Base-by-base conservation (phyloP, 2,329 filamentous ascomycete genomes). In the Lachnum nothofagi region DNA sequence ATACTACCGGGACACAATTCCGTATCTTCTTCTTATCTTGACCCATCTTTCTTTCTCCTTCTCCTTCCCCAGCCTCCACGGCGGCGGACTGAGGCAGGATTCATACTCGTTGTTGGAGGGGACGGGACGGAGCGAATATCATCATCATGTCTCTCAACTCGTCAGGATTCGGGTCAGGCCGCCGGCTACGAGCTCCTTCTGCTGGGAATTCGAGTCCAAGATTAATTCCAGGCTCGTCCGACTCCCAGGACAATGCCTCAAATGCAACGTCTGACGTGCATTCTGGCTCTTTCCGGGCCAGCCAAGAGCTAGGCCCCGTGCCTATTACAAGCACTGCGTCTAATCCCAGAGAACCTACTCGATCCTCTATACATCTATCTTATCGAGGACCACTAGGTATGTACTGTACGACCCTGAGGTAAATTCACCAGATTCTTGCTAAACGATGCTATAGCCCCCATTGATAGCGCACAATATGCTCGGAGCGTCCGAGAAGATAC, bases 401-500 rank as follows among this genome's bases (percentile, higher is more conserved):
- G 70, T 29, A 47, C 10, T 3, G n/a, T n/a, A 20, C n/a, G n/a
- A 20, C 47, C 17, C 23, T 22, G 10, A 46, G 19, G 23, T 20
- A 27, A 34, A 17, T 6, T 25, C 34, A 20, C 7, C 10, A 23
- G 33, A 16, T 23, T 44, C 20, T 27, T 39, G 45, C 46, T 58
- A 46, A 59, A 40, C 24, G n/a, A 38, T 16, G 17, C 4, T 43
- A 35, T 55, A 79, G 75, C 70, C 33, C 75, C 76, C 16, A 64
- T 79, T 68, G 86, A 91, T 63, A 85, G 80, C 59, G 78, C 81
- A 16, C 80, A 88, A 59, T 87, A 88, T 67, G 86, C 88, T 27
- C 81, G 83, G 51, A 86, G 83, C 56, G 85, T 95, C 34, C 85
- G 90, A 55, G 85, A 93, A 68, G 85, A 93, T 64, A 94, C 90